Conservation (phyloP, 345 rosid species). For the Salix dunnii region DNA sequence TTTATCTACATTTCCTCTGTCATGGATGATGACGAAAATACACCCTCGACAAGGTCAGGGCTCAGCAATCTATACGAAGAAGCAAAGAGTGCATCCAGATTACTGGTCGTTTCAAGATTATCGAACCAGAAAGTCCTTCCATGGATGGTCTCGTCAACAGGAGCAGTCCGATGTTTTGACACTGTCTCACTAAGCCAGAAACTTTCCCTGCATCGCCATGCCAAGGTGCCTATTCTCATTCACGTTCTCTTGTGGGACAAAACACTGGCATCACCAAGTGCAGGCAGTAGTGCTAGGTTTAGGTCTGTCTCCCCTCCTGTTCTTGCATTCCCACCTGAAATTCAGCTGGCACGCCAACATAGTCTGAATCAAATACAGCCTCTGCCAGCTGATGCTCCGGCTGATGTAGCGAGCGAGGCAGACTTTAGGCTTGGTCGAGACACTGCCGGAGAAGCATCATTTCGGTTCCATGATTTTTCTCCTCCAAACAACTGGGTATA, state of each 20-base stretch:
- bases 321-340: slow-evolving; percentile 35
- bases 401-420: slow-evolving; percentile 19
- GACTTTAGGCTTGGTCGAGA: slow-evolving; percentile 47
- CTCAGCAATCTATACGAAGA: slow-evolving; percentile 61
- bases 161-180: slow-evolving; percentile 80
- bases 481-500: slow-evolving; percentile 60
- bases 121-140: slow-evolving; percentile 86
- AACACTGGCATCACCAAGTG: slow-evolving; percentile 16
- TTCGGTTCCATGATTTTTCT: slow-evolving; percentile 74
- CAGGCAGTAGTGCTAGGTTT: slow-evolving; percentile 29
- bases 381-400: slow-evolving; percentile 31
- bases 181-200: slow-evolving; percentile 88
- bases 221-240: slow-evolving; percentile 60
- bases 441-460: slow-evolving; percentile 73
- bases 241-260: slow-evolving; percentile 73
- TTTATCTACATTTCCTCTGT: slow-evolving; percentile 89
- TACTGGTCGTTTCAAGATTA: slow-evolving; percentile 67
- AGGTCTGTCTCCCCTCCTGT: slow-evolving; percentile 31
- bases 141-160: slow-evolving; percentile 85
- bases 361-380: slow-evolving; percentile 63
- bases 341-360: slow-evolving; percentile 33
- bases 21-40: slow-evolving; percentile 52
- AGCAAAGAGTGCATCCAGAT: slow-evolving; percentile 49
- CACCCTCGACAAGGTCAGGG: slow-evolving; percentile 74
- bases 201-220: slow-evolving; percentile 86